Percentiles rank a stretch among this genome's conserved stretches.
phyloP scores from a whole-genome alignment of 2,329 filamentous ascomycete genomes.

The Aspergillus neotritici region DNA sequence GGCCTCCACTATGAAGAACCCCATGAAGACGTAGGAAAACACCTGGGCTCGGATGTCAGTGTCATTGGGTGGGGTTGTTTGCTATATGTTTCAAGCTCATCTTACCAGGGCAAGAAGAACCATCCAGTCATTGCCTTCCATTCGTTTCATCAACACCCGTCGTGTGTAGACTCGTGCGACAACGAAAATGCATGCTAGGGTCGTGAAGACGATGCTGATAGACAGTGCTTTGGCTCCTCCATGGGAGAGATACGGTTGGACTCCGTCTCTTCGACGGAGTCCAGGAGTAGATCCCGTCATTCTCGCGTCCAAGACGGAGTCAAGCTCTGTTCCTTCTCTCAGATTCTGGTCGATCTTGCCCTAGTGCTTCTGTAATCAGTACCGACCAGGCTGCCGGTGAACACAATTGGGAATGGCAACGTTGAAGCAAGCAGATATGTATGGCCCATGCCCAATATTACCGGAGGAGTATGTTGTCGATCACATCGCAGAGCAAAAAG shows the following conservation, averaged over 20 bases:
- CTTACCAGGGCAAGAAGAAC: conserved; percentile 30
- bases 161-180: conserved; percentile 29
- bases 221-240: conserved; percentile 23
- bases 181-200: conserved; percentile 26
- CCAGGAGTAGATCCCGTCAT: conserved; percentile 16
- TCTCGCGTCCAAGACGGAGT: conserved; percentile 2
- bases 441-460: too few species aligned
- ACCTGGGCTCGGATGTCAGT: conserved; percentile 14
- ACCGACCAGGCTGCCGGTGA: too few species aligned
- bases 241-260: conserved; percentile 17
- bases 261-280: conserved; percentile 13
- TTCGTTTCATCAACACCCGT: conserved; percentile 24
- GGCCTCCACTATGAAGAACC: conserved; percentile 29
- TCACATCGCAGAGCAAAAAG: neutral
- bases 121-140: conserved; percentile 36
- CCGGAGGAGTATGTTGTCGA: too few species aligned
- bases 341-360: too few species aligned
- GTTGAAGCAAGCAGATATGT: too few species aligned
- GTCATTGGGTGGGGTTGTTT: neutral
- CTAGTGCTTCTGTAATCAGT: too few species aligned
- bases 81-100: neutral
- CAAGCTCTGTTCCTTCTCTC: neutral
- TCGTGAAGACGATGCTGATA: conserved; percentile 29
- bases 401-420: too few species aligned
- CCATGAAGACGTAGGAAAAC: conserved; percentile 32